phyloP scores from a whole-genome alignment of 2,329 filamentous ascomycete genomes.

The Myotisia sp. region DNA sequence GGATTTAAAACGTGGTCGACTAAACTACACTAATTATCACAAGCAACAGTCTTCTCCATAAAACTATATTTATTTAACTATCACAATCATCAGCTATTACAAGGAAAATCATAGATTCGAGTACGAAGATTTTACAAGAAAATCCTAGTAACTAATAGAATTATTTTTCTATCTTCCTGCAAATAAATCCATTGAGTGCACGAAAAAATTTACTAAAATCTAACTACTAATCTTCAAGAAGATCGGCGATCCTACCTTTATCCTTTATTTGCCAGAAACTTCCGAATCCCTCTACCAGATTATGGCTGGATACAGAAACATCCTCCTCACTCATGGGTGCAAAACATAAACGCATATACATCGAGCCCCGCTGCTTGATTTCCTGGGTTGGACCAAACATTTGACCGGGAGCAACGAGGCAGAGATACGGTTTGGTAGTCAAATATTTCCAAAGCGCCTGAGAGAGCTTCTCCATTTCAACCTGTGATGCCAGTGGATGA shows the following conservation, averaged over 20 bases:
- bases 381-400: slow-evolving; percentile 58
- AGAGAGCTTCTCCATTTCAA: slow-evolving; percentile 44
- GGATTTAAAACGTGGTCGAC: too few relatives aligned
- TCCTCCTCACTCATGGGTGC: slow-evolving; percentile 64
- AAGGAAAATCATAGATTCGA: too few relatives aligned
- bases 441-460: slow-evolving; percentile 57
- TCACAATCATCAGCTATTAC: too few relatives aligned
- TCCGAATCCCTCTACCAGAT: slow-evolving; percentile 54
- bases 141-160: too few relatives aligned
- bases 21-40: too few relatives aligned
- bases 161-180: too few relatives aligned
- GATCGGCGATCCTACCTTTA: slow-evolving; percentile 19
- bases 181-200: too few relatives aligned
- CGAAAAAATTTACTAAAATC: too few relatives aligned
- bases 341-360: slow-evolving; percentile 68
- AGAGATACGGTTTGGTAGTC: slow-evolving; percentile 53
- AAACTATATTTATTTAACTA: too few relatives aligned
- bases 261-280: slow-evolving; percentile 66
- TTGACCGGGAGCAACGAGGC: slow-evolving; percentile 54
- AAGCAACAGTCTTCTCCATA: too few relatives aligned
- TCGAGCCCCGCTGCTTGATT: slow-evolving; percentile 49
- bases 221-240: slow-evolving; percentile 8
- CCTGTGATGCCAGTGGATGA: slow-evolving; percentile 52
- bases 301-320: slow-evolving; percentile 45
- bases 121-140: too few relatives aligned